Evolutionary conservation across 78 protist species (phyloP).

Genomic region (Capsaspora owczarzaki): DNA sequence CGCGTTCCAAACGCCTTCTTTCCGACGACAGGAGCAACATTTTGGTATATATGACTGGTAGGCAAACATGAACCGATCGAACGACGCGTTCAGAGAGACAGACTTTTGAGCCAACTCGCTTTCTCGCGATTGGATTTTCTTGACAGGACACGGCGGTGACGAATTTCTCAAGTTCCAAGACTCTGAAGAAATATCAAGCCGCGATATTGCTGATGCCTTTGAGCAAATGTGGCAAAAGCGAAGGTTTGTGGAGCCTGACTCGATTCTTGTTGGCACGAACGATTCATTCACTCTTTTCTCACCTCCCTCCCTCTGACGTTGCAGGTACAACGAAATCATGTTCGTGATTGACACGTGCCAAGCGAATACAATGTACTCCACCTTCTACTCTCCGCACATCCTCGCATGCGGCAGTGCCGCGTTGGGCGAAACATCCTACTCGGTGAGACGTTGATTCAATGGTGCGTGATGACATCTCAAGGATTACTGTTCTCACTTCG

Average conservation of each 20-base stretch:
- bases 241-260: slow-evolving; percentile 14
- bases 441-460: slow-evolving; percentile 15
- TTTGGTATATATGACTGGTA: slow-evolving; percentile 62
- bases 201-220: slow-evolving; percentile 80
- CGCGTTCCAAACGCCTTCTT: slow-evolving; percentile 65
- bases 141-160: slow-evolving; percentile 93
- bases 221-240: slow-evolving; percentile 71
- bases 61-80: background rate
- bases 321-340: slow-evolving; percentile 62
- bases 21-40: slow-evolving; percentile 73
- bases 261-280: background rate
- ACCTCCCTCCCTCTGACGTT: no score
- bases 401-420: slow-evolving; percentile 51
- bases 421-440: slow-evolving; percentile 65
- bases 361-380: slow-evolving; percentile 66
- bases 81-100: background rate
- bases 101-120: background rate
- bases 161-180: slow-evolving; percentile 94
- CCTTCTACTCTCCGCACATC: slow-evolving; percentile 47
- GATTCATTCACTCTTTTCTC: background rate
- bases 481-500: background rate
- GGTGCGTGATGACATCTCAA: background rate
- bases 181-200: slow-evolving; percentile 72
- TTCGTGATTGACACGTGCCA: slow-evolving; percentile 92
- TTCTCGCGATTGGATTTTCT: background rate